Conservation (phyloP, 331 rosid genomes). For the Quercus lobata region DNA sequence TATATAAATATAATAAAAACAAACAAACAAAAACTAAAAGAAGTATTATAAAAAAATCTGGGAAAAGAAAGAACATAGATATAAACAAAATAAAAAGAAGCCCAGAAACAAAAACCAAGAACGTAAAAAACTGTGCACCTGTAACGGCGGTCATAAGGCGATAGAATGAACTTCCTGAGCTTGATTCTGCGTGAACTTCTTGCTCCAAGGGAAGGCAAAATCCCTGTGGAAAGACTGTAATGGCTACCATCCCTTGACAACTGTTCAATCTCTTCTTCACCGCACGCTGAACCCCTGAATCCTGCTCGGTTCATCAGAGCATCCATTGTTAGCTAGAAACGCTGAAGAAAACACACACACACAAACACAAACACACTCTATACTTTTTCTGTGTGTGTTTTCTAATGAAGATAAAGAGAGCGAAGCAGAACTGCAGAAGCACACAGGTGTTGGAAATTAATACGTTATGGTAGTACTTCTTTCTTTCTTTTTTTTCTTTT, state of each 20-base stretch:
- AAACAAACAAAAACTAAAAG: no score
- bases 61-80: neutral
- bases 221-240: constrained; percentile 70
- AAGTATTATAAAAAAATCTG: neutral
- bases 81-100: neutral
- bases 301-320: constrained; percentile 5
- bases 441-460: neutral
- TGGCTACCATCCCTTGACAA: constrained; percentile 90
- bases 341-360: neutral
- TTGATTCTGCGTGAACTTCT: constrained; percentile 64
- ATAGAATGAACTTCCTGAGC: constrained; percentile 40
- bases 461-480: no score
- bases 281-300: constrained; percentile 47
- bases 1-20: neutral
- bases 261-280: constrained; percentile 58
- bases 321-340: constrained; percentile 22
- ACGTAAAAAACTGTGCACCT: constrained; percentile 33
- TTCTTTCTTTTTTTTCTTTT: no score
- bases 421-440: no score
- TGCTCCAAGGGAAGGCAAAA: constrained; percentile 86
- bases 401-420: no score
- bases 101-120: neutral
- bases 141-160: constrained; percentile 81
- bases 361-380: neutral
- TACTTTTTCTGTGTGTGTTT: neutral